Evolutionary conservation across 1,284 basidiomycete species (phyloP).

Genomic region (Paramarasmius palmivorus): DNA sequence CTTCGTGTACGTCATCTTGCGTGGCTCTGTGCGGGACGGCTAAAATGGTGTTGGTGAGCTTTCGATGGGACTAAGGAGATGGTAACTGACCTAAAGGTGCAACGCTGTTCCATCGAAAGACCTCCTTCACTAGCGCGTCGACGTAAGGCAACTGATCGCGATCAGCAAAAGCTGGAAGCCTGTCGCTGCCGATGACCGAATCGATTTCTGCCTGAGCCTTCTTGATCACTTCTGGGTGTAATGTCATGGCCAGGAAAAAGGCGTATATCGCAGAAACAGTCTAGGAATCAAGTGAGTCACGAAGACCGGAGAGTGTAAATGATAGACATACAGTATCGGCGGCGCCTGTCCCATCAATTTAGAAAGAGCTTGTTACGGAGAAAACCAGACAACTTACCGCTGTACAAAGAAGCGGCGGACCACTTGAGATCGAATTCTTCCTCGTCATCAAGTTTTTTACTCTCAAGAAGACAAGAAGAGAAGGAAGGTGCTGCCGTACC

Average conservation of each 20-base stretch:
- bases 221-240: conserved; percentile 48
- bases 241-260: conserved; percentile 56
- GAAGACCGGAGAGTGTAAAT: neutral
- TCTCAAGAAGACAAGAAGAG: conserved; percentile 49
- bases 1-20: conserved; percentile 54
- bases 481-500: conserved; percentile 54
- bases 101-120: conserved; percentile 62
- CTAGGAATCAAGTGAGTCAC: conserved; percentile 24
- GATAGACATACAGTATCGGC: conserved; percentile 46
- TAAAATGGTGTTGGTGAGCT: conserved; percentile 19
- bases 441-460: conserved; percentile 41
- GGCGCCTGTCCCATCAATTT: conserved; percentile 33
- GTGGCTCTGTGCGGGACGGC: conserved; percentile 54
- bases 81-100: conserved; percentile 43
- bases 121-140: conserved; percentile 61
- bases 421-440: conserved; percentile 60
- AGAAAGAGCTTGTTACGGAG: neutral
- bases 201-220: conserved; percentile 67
- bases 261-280: conserved; percentile 51
- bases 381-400: conserved; percentile 36
- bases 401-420: conserved; percentile 60
- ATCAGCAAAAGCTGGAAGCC: conserved; percentile 64
- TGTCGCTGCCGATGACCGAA: conserved; percentile 54
- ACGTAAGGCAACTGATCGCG: conserved; percentile 59
- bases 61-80: neutral